Evolutionary conservation across 805 yeast genomes (phyloP).

Genomic region (Groenewaldozyma tartarivorans): DNA sequence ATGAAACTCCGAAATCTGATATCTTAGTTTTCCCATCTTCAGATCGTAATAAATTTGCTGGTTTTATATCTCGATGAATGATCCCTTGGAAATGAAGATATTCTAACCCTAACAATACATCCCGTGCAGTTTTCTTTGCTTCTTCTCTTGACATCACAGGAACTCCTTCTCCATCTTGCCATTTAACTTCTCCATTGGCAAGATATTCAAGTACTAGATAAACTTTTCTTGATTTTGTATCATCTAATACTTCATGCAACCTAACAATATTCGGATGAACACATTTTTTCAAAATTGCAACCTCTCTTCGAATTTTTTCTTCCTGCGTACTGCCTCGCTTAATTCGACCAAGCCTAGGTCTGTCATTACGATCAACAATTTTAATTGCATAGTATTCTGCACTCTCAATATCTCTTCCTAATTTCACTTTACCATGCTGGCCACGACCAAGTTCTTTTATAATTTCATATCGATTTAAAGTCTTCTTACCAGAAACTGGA

Average conservation of each 20-base stretch:
- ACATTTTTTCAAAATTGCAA: conserved; percentile 88
- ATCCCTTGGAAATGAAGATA: conserved; percentile 85
- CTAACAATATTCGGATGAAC: conserved; percentile 84
- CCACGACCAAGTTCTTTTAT: conserved; percentile 83
- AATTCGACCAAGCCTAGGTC: conserved; percentile 41
- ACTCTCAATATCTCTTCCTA: conserved; percentile 64
- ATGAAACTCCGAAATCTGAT: conserved; percentile 94
- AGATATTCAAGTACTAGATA: conserved; percentile 85
- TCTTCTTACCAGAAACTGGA: conserved; percentile 72
- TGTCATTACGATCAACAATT: conserved; percentile 69
- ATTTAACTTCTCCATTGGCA: conserved; percentile 81
- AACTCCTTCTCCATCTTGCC: conserved; percentile 51
- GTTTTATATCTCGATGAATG: conserved; percentile 91
- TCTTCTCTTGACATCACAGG: conserved; percentile 63
- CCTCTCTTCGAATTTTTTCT: conserved; percentile 71
- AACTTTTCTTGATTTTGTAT: conserved; percentile 69
- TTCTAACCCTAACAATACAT: conserved; percentile 80
- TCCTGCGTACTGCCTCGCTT: conserved; percentile 40
- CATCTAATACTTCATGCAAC: conserved; percentile 81
- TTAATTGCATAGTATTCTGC: conserved; percentile 75
- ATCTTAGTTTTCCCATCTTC: conserved; percentile 72
- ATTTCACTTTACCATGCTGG: conserved; percentile 97
- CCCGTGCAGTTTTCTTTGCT: conserved; percentile 66
- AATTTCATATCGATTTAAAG: conserved; percentile 83
- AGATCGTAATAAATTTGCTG: conserved; percentile 76